Percentiles rank a stretch among this genome's conserved stretches.
These are phyloP conservation scores for Whalleya microplaca DNA, from an alignment of 2,329 filamentous ascomycete genomes.

Conservation along the genomic window DNA sequence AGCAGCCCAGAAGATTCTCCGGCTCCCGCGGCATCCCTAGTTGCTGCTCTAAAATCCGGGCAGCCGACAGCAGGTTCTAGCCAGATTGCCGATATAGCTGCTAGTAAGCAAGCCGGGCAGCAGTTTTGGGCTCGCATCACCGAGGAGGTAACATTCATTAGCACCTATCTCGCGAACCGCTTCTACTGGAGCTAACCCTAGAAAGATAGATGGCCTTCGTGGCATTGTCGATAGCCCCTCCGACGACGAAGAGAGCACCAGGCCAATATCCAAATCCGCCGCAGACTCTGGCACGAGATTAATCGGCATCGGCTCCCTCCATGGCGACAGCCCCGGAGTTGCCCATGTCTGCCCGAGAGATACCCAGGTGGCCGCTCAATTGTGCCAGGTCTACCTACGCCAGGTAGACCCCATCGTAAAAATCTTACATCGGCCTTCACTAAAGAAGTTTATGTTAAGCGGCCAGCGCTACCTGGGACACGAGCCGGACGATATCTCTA, in stretches of 20 bases:
- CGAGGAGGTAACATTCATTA: slow-evolving; percentile 8
- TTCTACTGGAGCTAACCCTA: not conserved
- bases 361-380: slow-evolving; percentile 6
- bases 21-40: too few species aligned
- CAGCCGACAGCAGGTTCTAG: not conserved
- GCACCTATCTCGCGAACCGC: not conserved
- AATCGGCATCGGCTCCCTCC: too few species aligned
- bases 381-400: slow-evolving; percentile 27
- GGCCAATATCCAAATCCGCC: slow-evolving; percentile 3
- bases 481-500: slow-evolving; percentile 18
- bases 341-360: not conserved
- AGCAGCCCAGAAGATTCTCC: not conserved
- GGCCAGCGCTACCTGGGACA: slow-evolving; percentile 31
- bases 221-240: slow-evolving; percentile 7
- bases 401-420: slow-evolving; percentile 34
- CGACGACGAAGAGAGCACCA: slow-evolving; percentile 9
- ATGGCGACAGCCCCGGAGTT: too few species aligned
- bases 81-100: not conserved
- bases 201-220: slow-evolving; percentile 10
- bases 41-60: too few species aligned
- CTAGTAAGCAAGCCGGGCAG: slow-evolving; percentile 4
- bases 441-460: slow-evolving; percentile 26
- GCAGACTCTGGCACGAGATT: not conserved
- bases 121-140: slow-evolving; percentile 13
- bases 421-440: slow-evolving; percentile 27